These are phyloP conservation scores for Arctium minus DNA, from an alignment of 129 eudicot genomes.

Conservation along the genomic window DNA sequence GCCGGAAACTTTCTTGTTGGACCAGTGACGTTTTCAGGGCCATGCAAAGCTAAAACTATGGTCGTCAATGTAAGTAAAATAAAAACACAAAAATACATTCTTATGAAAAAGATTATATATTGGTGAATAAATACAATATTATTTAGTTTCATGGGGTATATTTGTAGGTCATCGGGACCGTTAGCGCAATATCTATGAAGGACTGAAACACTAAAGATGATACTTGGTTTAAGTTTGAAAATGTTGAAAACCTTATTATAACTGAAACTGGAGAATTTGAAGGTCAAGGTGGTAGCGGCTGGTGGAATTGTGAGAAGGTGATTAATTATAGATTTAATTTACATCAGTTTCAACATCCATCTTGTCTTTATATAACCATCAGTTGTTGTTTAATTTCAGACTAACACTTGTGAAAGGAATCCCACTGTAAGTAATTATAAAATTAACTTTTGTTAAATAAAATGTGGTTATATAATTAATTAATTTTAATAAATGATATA, in stretches of 20 bases:
- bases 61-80: neutral
- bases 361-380: no score
- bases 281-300: conserved; percentile 14
- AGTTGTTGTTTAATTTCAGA: neutral
- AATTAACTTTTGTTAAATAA: no score
- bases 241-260: conserved; percentile 21
- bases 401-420: neutral
- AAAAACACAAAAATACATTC: no score
- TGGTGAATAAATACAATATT: neutral
- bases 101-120: no score
- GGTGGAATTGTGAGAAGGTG: conserved; percentile 15
- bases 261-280: conserved; percentile 26
- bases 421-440: conserved; percentile 15
- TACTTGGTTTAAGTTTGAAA: conserved; percentile 27
- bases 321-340: neutral
- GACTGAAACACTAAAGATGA: conserved; percentile 3
- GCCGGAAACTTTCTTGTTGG: neutral
- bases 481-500: no score
- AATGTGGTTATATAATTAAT: no score
- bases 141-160: neutral
- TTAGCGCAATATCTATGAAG: conserved; percentile 22
- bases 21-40: neutral
- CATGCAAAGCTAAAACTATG: conserved; percentile 14
- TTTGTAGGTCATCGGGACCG: conserved; percentile 31
- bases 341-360: neutral